Evolutionary conservation across 2,329 filamentous ascomycete genomes (phyloP), one percentile per base, ranked within the genome.

Genomic region (Arthrobotrys pseudoclavata): DNA sequence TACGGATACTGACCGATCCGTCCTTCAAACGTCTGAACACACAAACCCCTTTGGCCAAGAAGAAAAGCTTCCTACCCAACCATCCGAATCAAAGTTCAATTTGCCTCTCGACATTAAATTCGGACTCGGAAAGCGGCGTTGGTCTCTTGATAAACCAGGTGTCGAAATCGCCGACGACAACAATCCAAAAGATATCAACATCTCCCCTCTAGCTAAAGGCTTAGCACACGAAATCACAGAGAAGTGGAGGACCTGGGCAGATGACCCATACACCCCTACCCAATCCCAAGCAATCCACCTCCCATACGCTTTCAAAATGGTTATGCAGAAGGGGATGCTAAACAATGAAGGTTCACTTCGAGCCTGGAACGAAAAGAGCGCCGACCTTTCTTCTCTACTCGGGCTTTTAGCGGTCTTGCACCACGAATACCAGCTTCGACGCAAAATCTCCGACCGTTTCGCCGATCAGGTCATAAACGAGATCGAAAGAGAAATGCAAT

Each of bases 361-460:
- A 34, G 26, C 67, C 0, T 42, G 61, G 29, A 60, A 55, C n/a
- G 18, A 63, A 13, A 22, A 63, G 2, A 42, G 40, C 20, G 1
- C 2, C 13, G 74, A 77, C 18, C 31, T 68, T n/a, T 9, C 34
- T 1, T 52, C 71, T 15, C 22, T 77, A 9, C 15, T 77, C 1
- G 22, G n/a, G n/a, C 48, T 71, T 13, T 34, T 77, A 2, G 48
- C 55, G 1, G n/a, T 31, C 22, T 9, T 64, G 0, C 47, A 42
- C 0, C 12, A 77, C 15, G 57, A 77, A 15, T 77, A 71, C 26
- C 34, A 15, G 10, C 7, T 26, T 20, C 57, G 26, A 10, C 45
- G 12, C 12, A 24, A 2, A 6, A 26, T 31, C 6, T 5, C 13
- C 0, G 29, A 34, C 22, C 1, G 26, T 0, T 26, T 12, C 12